These are phyloP conservation scores for Cladophialophora yegresii DNA, from an alignment of 2,329 filamentous ascomycete species.

Conservation along the genomic window DNA sequence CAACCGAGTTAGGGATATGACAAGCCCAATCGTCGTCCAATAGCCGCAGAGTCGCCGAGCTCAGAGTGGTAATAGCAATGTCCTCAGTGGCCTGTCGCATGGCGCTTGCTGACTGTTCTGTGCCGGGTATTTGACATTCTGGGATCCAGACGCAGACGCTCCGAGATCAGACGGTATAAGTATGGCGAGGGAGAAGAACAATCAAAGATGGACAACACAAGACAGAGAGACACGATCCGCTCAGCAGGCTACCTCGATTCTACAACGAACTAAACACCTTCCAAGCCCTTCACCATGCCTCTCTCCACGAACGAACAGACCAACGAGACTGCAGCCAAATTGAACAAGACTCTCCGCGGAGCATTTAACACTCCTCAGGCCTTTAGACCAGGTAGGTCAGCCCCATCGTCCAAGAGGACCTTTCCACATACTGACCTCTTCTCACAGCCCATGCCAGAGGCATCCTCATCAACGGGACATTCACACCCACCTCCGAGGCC, in stretches of 20 bases:
- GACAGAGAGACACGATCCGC: background rate
- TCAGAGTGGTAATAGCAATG: background rate
- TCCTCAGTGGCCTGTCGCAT: conserved; percentile 11
- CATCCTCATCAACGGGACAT: conserved; percentile 54
- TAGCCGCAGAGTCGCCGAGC: conserved; percentile 1
- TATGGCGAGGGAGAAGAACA: background rate
- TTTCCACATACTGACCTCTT: conserved; percentile 43
- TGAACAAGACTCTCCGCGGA: conserved; percentile 45
- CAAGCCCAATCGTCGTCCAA: conserved; percentile 13
- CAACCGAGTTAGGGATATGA: conserved; percentile 17
- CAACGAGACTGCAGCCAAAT: conserved; percentile 43
- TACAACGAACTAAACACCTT: background rate
- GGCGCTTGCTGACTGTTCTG: conserved; percentile 23
- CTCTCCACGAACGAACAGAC: conserved; percentile 47
- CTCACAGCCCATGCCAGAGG: conserved; percentile 59
- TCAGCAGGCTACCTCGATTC: background rate
- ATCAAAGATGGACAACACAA: background rate
- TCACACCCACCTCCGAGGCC: conserved; percentile 52
- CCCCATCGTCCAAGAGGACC: background rate
- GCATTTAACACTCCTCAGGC: conserved; percentile 48
- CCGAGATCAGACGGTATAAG: conserved; percentile 1
- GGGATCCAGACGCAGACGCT: background rate
- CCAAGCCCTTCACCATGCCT: conserved; percentile 45
- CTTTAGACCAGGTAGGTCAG: conserved; percentile 47
- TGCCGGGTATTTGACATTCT: conserved; percentile 21